phyloP scores from a whole-genome alignment of 345 rosid species.

The Mallotus nudiflorus region DNA sequence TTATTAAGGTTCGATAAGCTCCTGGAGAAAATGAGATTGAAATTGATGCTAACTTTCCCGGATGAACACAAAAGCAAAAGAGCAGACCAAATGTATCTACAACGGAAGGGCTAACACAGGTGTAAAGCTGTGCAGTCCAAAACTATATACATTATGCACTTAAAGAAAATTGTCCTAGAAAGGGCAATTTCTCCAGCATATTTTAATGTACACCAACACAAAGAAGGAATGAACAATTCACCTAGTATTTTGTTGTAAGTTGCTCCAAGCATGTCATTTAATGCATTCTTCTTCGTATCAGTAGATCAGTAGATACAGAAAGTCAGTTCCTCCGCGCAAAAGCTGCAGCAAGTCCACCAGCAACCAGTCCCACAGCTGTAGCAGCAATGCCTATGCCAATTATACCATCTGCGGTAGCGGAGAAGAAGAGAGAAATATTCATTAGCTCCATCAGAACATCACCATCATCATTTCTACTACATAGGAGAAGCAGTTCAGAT shows the following conservation, averaged over 20 bases:
- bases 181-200: not conserved
- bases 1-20: no score
- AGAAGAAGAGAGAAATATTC: not conserved
- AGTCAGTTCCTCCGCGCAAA: slow-evolving; percentile 64
- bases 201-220: not conserved
- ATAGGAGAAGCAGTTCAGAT: no score
- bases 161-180: not conserved
- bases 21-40: no score
- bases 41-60: no score
- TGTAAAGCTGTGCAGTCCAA: not conserved
- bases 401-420: slow-evolving; percentile 57
- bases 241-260: not conserved
- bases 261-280: not conserved
- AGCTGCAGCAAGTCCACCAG: slow-evolving; percentile 80
- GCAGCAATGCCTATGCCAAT: slow-evolving; percentile 86
- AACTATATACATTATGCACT: not conserved
- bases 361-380: slow-evolving; percentile 73
- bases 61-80: not conserved
- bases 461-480: not conserved
- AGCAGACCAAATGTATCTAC: not conserved
- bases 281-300: not conserved
- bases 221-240: not conserved
- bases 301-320: no score
- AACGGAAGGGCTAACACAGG: not conserved
- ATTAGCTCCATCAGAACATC: not conserved